A percentile compares a stretch with the other conserved stretches of the same genome.
Conservation (phyloP, 1,284 basidiomycete genomes). For the Amylostereum chailletii region DNA sequence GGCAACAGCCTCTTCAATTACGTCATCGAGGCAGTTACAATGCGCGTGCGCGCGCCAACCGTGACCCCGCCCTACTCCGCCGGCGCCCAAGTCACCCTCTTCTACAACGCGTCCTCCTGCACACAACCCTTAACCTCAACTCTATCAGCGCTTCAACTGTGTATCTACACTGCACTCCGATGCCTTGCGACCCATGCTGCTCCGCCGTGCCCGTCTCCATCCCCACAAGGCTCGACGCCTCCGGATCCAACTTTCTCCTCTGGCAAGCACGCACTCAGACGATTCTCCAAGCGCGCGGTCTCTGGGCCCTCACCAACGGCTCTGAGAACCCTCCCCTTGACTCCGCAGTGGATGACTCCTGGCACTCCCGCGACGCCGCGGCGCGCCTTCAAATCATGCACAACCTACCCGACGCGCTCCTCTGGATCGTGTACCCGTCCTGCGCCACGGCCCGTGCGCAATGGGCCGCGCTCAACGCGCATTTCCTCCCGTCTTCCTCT, state of each 20-base stretch:
- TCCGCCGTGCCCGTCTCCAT: constrained; percentile 4
- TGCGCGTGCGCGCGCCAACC: no score
- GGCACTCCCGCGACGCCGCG: constrained; percentile 8
- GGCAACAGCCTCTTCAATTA: no score
- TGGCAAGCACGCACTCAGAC: constrained; percentile 5
- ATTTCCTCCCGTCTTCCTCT: constrained; percentile 8
- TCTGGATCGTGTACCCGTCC: constrained; percentile 6
- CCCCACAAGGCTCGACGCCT: constrained; percentile 9
- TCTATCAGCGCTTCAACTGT: no score
- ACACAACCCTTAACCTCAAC: no score
- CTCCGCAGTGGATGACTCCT: background rate
- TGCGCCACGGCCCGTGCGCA: background rate
- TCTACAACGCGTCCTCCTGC: no score
- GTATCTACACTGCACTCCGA: no score
- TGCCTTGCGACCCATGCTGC: no score
- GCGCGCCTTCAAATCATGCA: constrained; percentile 8
- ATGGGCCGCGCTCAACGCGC: constrained; percentile 5
- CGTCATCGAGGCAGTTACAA: no score
- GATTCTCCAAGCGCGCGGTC: constrained; percentile 4
- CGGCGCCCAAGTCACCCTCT: no score
- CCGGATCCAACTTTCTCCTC: constrained; percentile 5
- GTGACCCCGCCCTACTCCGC: no score
- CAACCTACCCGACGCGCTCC: constrained; percentile 6
- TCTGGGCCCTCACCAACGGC: constrained; percentile 7
- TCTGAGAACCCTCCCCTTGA: constrained; percentile 2